Evolutionary conservation across 768 basidiomycete species (phyloP).

Genomic region (Suillus cothurnatus): DNA sequence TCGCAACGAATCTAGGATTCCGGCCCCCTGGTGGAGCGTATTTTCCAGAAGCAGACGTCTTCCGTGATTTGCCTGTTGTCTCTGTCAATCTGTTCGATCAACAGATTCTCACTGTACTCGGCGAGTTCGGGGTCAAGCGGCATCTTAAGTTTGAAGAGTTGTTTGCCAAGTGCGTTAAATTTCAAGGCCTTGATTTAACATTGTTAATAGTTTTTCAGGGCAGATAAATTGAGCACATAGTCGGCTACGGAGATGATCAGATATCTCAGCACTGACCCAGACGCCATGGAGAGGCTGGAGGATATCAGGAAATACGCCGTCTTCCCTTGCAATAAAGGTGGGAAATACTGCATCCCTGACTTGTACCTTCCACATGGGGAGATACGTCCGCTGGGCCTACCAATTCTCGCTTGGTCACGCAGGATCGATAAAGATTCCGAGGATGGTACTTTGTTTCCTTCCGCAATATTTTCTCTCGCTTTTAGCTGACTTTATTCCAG

Average conservation of each 20-base stretch:
- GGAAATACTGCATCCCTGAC: slow-evolving; percentile 38
- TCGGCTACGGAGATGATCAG: slow-evolving; percentile 76
- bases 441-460: slow-evolving; percentile 1
- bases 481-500: slow-evolving; percentile 38
- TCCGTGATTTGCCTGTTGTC: slow-evolving; percentile 80
- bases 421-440: background rate
- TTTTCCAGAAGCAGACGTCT: slow-evolving; percentile 86
- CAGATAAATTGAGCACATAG: slow-evolving; percentile 85
- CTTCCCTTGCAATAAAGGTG: slow-evolving; percentile 10
- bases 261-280: slow-evolving; percentile 60
- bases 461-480: background rate
- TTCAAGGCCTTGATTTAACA: background rate
- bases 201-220: slow-evolving; percentile 41
- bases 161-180: slow-evolving; percentile 62
- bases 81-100: slow-evolving; percentile 44
- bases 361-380: slow-evolving; percentile 80
- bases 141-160: slow-evolving; percentile 87
- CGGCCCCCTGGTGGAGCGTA: slow-evolving; percentile 71
- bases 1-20: slow-evolving; percentile 77
- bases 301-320: slow-evolving; percentile 5
- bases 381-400: slow-evolving; percentile 72
- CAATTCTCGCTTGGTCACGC: slow-evolving; percentile 73
- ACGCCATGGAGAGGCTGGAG: slow-evolving; percentile 45
- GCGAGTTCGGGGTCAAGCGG: slow-evolving; percentile 70
- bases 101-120: slow-evolving; percentile 64